A percentile compares a stretch with the other conserved stretches of the same genome.
Conservation (phyloP, 2,329 filamentous ascomycete species). For the Reticulascus tulasneorum region DNA sequence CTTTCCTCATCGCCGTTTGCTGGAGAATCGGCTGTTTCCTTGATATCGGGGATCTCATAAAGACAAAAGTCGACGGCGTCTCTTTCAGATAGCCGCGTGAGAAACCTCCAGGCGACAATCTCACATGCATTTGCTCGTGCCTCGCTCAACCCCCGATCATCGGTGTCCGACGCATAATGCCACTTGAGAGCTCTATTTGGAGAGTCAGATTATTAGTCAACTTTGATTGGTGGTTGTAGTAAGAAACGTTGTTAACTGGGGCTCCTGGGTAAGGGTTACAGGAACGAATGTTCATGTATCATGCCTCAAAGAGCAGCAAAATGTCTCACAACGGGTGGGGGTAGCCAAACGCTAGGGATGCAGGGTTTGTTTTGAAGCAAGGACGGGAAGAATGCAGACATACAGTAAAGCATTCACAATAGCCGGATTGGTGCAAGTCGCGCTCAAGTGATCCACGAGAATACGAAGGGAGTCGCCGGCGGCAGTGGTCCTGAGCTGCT, state of each 20-base stretch:
- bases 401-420: slow-evolving; percentile 72
- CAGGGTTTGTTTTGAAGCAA: too few species aligned
- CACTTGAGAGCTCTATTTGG: slow-evolving; percentile 64
- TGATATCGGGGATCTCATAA: slow-evolving; percentile 60
- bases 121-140: slow-evolving; percentile 72
- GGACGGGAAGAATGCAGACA: slow-evolving; percentile 26
- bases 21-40: slow-evolving; percentile 16
- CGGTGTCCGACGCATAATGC: slow-evolving; percentile 63
- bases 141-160: slow-evolving; percentile 59
- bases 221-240: neutral
- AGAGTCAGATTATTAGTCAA: neutral
- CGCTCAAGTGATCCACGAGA: slow-evolving; percentile 61
- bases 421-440: slow-evolving; percentile 61
- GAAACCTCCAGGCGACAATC: slow-evolving; percentile 75
- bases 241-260: neutral
- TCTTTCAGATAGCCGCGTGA: slow-evolving; percentile 65
- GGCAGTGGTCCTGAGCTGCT: slow-evolving; percentile 65
- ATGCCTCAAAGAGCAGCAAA: too few species aligned
- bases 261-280: too few species aligned
- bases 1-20: slow-evolving; percentile 35
- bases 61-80: slow-evolving; percentile 73
- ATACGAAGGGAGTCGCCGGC: slow-evolving; percentile 54
- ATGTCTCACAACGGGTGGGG: too few species aligned
- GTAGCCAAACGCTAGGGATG: too few species aligned
- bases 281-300: too few species aligned